phyloP scores from a whole-genome alignment of 192 early-diverging fungal species.

The Entomortierella lignicola region DNA sequence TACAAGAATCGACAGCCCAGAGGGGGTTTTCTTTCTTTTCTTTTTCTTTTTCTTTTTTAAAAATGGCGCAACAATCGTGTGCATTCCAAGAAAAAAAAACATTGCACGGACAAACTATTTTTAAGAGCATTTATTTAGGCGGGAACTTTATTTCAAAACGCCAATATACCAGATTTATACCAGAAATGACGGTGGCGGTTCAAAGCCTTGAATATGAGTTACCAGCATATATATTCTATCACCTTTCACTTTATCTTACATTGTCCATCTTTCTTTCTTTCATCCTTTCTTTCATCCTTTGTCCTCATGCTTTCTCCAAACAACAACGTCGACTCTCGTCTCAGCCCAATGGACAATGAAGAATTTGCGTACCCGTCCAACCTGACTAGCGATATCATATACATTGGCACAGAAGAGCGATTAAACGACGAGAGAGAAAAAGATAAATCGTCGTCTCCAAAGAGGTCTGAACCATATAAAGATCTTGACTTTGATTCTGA shows the following conservation, averaged over 20 bases:
- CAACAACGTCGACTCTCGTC: background rate
- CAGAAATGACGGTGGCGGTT: too few species aligned
- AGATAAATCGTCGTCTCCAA: background rate
- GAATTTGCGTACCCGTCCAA: constrained; percentile 49
- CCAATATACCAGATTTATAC: too few species aligned
- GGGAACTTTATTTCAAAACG: background rate
- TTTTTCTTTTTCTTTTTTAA: background rate
- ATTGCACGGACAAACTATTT: too few species aligned
- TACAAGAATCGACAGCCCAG: too few species aligned
- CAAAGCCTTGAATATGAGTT: too few species aligned
- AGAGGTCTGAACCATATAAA: background rate
- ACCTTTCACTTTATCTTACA: too few species aligned
- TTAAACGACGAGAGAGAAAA: background rate
- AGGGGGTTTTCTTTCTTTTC: background rate
- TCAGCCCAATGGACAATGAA: constrained; percentile 30
- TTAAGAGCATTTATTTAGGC: background rate
- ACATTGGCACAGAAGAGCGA: background rate
- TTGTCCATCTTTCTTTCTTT: constrained; percentile 2
- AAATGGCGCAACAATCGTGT: background rate
- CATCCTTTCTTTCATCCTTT: constrained; percentile 4
- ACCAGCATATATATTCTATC: too few species aligned
- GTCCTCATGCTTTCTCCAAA: background rate
- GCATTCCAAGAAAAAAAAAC: background rate
- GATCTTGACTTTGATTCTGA: background rate
- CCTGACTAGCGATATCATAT: constrained; percentile 1